phyloP scores from a whole-genome alignment of 1,284 basidiomycete species.

The Singerocomus rubriflavus region DNA sequence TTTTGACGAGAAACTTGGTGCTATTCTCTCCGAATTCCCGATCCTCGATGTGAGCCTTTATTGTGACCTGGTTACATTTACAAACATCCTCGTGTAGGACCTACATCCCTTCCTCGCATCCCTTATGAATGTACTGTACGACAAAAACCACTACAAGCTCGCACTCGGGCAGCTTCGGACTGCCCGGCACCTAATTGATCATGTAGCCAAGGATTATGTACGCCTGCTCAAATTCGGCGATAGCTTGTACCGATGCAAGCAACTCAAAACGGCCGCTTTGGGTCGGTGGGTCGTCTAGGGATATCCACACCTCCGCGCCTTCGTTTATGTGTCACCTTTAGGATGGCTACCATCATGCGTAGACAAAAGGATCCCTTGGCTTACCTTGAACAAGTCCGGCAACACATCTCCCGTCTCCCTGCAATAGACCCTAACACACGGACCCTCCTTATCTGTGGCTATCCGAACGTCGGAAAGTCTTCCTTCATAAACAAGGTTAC shows the following conservation, averaged over 20 bases:
- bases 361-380: slow-evolving; percentile 95
- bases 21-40: slow-evolving; percentile 94
- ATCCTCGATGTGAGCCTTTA: slow-evolving; percentile 79
- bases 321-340: slow-evolving; percentile 27
- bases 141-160: slow-evolving; percentile 99
- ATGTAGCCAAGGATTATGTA: slow-evolving; percentile 94
- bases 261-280: slow-evolving; percentile 91
- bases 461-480: slow-evolving; percentile 97
- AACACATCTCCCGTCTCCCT: slow-evolving; percentile 95
- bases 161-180: slow-evolving; percentile 94
- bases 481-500: slow-evolving; percentile 99
- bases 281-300: slow-evolving; percentile 64
- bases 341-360: slow-evolving; percentile 96
- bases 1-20: slow-evolving; percentile 95
- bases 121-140: slow-evolving; percentile 94
- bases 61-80: background rate
- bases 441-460: slow-evolving; percentile 93
- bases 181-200: slow-evolving; percentile 89
- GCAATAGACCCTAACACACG: slow-evolving; percentile 96
- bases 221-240: slow-evolving; percentile 95
- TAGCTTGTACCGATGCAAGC: slow-evolving; percentile 94
- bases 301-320: background rate
- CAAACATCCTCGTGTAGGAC: slow-evolving; percentile 53
- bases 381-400: slow-evolving; percentile 95
- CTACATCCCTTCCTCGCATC: slow-evolving; percentile 93